Evolutionary conservation across 805 yeast genomes (phyloP), one percentile per base, ranked within the genome.

Genomic region (Teunomyces tritomae): DNA sequence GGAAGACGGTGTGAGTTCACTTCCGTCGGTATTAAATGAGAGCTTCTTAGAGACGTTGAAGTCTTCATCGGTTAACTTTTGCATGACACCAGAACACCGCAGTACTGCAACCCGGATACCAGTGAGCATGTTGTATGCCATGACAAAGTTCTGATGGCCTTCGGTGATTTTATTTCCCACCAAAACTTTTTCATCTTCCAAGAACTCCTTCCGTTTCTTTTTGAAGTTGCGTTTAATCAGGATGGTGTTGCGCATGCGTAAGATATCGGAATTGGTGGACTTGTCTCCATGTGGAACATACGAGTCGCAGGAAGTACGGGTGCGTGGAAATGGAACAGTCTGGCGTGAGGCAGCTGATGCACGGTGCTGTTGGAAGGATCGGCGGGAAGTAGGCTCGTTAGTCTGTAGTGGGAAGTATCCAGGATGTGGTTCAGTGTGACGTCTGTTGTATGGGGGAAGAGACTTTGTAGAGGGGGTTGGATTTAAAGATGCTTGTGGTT

Each of bases 91-190:
- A 0, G 97, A 88, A 58, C 96, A 86, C 49, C 97, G 74, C 3
- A 96, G 89, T 0, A 94, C 98, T 0, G 97, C 91, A 7, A 90
- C 96, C 48, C 99, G 78, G 41, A 94, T 94, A 2, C 99, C 99
- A 0, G 98, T 91, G 49, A 95, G 77, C 97, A 94, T 92, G 65
- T 92, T 90, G 66, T 94, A 95, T 1, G 97, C 99, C 75, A 92
- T 83, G 26, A 90, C 88, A 59, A 85, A 94, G 64, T 91, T 94
- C 44, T 83, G 89, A 62, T 94, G 98, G 37, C 97, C 97, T 66
- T 94, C 98, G 52, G 85, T 79, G 34, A 89, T 91, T 56, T 84
- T 84, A 53, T 87, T 86, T 3, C 96, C 96, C 9, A 87, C 84
- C 39, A 84, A 64, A 3, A 84, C 91, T 41, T 64, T 62, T 46